Conservation (phyloP, 768 basidiomycete species). For the Trametes elegans region DNA sequence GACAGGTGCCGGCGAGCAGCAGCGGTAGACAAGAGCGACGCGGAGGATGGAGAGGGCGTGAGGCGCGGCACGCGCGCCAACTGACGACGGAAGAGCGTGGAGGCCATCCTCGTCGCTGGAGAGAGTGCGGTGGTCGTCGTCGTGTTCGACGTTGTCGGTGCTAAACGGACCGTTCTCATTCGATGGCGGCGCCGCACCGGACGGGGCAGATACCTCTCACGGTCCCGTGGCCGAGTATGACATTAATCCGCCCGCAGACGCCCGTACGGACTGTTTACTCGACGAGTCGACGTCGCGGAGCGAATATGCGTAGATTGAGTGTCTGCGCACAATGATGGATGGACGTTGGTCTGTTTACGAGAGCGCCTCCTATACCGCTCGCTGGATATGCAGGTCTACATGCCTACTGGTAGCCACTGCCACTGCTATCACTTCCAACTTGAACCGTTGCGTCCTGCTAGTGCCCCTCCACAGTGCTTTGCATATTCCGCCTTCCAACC, state of each 20-base stretch:
- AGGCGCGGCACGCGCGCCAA: constrained; percentile 42
- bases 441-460: too few species aligned
- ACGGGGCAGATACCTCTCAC: constrained; percentile 22
- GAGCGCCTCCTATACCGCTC: too few species aligned
- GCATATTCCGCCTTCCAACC: too few species aligned
- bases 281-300: neutral
- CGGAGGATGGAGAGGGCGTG: constrained; percentile 23
- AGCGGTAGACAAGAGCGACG: constrained; percentile 11
- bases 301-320: neutral
- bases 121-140: constrained; percentile 28
- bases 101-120: constrained; percentile 54
- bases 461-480: too few species aligned
- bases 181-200: constrained; percentile 17
- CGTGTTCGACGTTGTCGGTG: constrained; percentile 27
- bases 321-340: constrained; percentile 4
- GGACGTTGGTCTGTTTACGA: too few species aligned
- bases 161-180: constrained; percentile 32
- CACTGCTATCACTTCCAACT: too few species aligned
- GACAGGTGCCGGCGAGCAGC: constrained; percentile 37
- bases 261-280: too few species aligned
- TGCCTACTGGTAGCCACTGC: too few species aligned
- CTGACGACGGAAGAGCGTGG: constrained; percentile 61
- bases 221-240: too few species aligned
- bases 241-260: too few species aligned
- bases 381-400: too few species aligned